These are phyloP conservation scores for Aspergillus tanneri DNA, from an alignment of 2,329 filamentous ascomycete genomes.

Conservation along the genomic window DNA sequence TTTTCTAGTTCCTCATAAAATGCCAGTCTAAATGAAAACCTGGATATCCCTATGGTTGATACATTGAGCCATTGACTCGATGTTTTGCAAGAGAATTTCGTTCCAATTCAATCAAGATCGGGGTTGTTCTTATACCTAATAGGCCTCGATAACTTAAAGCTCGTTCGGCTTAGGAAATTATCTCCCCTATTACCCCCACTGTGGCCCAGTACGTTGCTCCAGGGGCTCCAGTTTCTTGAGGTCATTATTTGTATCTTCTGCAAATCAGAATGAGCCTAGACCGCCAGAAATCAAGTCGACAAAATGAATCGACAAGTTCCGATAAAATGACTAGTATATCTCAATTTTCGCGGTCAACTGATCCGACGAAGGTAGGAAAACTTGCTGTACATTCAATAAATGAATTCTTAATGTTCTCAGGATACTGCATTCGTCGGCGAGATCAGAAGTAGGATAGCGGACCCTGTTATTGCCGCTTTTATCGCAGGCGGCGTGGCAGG, in stretches of 20 bases:
- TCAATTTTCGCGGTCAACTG: conserved; percentile 22
- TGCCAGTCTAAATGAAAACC: no score
- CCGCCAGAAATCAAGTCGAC: conserved; percentile 28
- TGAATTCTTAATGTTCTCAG: conserved; percentile 17
- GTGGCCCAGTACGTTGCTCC: no score
- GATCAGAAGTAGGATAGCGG: conserved; percentile 57
- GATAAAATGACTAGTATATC: conserved; percentile 21
- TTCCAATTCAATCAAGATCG: no score
- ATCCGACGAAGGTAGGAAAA: conserved; percentile 24
- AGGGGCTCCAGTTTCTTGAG: no score
- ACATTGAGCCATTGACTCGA: no score
- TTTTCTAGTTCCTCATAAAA: no score
- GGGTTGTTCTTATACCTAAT: no score
- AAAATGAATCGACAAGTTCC: conserved; percentile 20
- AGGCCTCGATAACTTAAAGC: no score
- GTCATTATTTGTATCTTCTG: neutral
- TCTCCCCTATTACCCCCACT: no score
- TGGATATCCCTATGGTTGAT: no score
- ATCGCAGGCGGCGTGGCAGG: conserved; percentile 91
- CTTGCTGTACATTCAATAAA: neutral
- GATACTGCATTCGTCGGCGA: conserved; percentile 26
- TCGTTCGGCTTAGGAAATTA: no score
- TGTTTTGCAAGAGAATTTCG: no score
- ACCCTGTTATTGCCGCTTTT: conserved; percentile 87
- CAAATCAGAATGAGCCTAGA: conserved; percentile 34